Evolutionary conservation across 768 basidiomycete species (phyloP), one percentile per base, ranked within the genome.

Genomic region (Rhodosporidiobolus odoratus): DNA sequence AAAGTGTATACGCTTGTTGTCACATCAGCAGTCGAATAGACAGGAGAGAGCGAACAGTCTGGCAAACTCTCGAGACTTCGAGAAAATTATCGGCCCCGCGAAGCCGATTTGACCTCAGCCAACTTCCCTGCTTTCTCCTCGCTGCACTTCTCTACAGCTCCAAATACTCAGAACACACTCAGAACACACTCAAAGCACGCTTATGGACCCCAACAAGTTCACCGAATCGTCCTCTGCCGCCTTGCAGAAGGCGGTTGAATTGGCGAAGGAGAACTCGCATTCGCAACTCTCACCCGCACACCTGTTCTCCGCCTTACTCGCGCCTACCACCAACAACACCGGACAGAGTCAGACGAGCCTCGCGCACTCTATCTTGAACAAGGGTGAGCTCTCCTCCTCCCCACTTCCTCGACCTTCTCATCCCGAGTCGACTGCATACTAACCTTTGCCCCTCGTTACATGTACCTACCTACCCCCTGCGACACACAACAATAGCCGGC

Each of bases 271-370:
- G n/a, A 72, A 71, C 35, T 30, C 37, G 12, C 71, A 75, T 61
- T 53, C 65, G 9, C 41, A 53, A 23, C 53, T 73, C 45, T 43
- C 75, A 0, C 94, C 95, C 34, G 86, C 84, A 0, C 95, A 98
- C 79, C 79, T 98, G 19, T 91, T 88, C 0, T 88, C 86, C 48
- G 88, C 85, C 5, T 84, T 98, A 50, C 83, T 95, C 70, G 89
- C 90, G 66, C 91, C 92, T 74, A 82, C 77, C 19, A 40, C 67
- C 43, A 56, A 47, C 56, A 41, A 68, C 35, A 47, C 61, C 9
- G 65, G 64, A 5, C 53, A 38, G 58, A 53, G 34, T 3, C 52
- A 40, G 35, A 41, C 66, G 25, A 56, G 62, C 1, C 60, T 71
- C 9, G 60, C 65, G 43, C 43, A 57, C 21, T 60, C 57, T 5